Conservation (phyloP, 1,284 basidiomycete genomes). For the Neonothopanus nambi region DNA sequence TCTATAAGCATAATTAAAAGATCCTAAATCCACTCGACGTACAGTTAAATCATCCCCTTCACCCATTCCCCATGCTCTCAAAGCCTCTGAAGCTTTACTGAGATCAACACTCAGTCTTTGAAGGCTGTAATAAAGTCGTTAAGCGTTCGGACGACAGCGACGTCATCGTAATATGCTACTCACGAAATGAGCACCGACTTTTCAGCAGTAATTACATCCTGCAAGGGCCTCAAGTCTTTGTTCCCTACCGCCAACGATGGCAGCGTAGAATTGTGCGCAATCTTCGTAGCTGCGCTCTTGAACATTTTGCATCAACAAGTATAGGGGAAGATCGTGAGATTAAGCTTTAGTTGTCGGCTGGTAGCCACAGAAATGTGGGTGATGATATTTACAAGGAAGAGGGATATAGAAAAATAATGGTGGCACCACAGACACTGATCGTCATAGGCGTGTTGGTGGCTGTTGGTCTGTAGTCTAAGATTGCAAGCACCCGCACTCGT, state of each 20-base stretch:
- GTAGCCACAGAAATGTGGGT: too few relatives aligned
- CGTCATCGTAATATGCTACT: constrained; percentile 28
- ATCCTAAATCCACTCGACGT: constrained; percentile 24
- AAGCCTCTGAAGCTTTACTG: constrained; percentile 71
- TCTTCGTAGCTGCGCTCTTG: constrained; percentile 70
- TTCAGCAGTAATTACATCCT: constrained; percentile 89
- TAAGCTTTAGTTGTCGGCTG: too few relatives aligned
- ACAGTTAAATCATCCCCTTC: constrained; percentile 90
- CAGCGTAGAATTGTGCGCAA: constrained; percentile 84
- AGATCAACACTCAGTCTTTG: constrained; percentile 70
- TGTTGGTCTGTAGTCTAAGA: too few relatives aligned
- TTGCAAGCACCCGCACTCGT: too few relatives aligned
- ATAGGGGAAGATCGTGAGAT: not conserved
- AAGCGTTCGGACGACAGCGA: not conserved
- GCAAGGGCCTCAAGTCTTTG: constrained; percentile 78
- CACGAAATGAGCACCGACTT: constrained; percentile 80
- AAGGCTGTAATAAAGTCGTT: constrained; percentile 31
- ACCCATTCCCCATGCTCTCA: constrained; percentile 78
- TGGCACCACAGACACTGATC: too few relatives aligned
- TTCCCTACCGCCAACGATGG: constrained; percentile 77
- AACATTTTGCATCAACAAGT: constrained; percentile 51
- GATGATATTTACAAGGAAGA: too few relatives aligned
- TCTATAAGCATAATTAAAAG: not conserved
- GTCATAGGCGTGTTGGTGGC: too few relatives aligned
- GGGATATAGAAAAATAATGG: too few relatives aligned